Conservation (phyloP, 2,329 filamentous ascomycete species). For the Fusarium sororula region DNA sequence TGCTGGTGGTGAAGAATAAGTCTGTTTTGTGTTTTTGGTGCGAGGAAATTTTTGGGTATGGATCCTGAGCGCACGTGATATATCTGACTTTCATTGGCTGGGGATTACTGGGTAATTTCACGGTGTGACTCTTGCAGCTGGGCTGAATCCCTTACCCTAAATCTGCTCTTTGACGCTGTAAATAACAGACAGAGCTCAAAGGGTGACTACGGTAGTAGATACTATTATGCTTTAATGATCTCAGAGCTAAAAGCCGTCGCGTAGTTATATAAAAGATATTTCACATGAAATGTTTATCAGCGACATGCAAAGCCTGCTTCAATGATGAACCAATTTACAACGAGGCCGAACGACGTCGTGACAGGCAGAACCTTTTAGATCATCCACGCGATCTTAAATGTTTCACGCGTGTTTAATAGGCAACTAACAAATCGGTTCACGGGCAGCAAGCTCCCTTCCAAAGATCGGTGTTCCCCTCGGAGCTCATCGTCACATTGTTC, state of each 20-base stretch:
- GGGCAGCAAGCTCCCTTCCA: accelerated
- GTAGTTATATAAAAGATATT: accelerated
- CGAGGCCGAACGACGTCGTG: accelerated
- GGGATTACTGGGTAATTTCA: too few species aligned
- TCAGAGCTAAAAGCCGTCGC: too few species aligned
- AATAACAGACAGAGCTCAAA: too few species aligned
- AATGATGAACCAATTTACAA: too few species aligned
- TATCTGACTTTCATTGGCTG: neutral
- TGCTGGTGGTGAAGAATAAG: neutral
- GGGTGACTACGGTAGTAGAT: too few species aligned
- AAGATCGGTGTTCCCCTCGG: neutral
- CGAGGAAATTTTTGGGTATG: neutral
- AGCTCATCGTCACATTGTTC: neutral
- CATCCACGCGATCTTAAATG: neutral
- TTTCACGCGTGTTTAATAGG: accelerated
- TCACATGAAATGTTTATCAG: neutral
- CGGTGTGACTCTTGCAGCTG: neutral
- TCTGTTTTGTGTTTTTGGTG: neutral
- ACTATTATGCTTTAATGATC: accelerated
- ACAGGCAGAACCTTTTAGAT: neutral
- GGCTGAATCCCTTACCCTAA: neutral
- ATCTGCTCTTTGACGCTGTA: neutral
- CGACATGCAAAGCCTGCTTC: accelerated
- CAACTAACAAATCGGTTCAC: neutral
- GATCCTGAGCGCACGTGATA: neutral